A percentile compares a stretch with the other conserved stretches of the same genome.
Conservation (phyloP, 2,329 filamentous ascomycete species). For the Calonectria henricotiae region DNA sequence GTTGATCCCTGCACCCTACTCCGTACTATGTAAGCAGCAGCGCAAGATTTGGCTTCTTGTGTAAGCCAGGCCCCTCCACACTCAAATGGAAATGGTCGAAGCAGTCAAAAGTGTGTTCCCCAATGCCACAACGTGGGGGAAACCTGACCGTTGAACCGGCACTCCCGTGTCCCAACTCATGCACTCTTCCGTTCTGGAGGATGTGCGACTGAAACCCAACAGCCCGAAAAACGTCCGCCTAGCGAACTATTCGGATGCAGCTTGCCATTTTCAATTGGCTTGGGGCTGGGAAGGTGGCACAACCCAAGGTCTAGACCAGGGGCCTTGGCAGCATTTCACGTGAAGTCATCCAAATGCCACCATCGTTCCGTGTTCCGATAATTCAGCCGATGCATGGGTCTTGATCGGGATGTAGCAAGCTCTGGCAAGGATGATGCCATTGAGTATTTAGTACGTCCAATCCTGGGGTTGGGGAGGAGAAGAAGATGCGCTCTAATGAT, state of each 20-base stretch:
- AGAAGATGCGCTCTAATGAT: constrained; percentile 32
- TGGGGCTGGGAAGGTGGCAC: neutral
- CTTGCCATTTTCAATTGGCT: neutral
- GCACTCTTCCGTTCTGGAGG: constrained; percentile 5
- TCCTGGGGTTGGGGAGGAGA: constrained; percentile 12
- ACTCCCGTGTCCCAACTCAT: constrained; percentile 33
- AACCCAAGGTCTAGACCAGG: constrained; percentile 8
- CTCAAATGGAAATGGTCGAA: neutral
- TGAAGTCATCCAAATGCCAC: constrained; percentile 21
- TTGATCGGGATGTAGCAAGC: constrained; percentile 10
- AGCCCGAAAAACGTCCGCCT: constrained; percentile 24
- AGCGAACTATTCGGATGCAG: constrained; percentile 22
- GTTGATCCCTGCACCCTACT: constrained; percentile 27
- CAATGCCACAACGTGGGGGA: constrained; percentile 24
- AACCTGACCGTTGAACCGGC: constrained; percentile 13
- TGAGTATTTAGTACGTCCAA: constrained; percentile 10
- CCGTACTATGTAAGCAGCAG: neutral
- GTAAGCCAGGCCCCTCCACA: constrained; percentile 18
- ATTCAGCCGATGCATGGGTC: constrained; percentile 24
- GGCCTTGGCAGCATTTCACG: constrained; percentile 7
- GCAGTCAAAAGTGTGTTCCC: constrained; percentile 1
- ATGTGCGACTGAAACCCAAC: constrained; percentile 29
- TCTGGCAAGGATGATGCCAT: constrained; percentile 25
- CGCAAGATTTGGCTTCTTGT: constrained; percentile 25
- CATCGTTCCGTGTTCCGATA: constrained; percentile 6